Percentiles rank a stretch among this genome's conserved stretches.
Conservation (phyloP, 2,329 filamentous ascomycete species). For the Emergomyces africanus region DNA sequence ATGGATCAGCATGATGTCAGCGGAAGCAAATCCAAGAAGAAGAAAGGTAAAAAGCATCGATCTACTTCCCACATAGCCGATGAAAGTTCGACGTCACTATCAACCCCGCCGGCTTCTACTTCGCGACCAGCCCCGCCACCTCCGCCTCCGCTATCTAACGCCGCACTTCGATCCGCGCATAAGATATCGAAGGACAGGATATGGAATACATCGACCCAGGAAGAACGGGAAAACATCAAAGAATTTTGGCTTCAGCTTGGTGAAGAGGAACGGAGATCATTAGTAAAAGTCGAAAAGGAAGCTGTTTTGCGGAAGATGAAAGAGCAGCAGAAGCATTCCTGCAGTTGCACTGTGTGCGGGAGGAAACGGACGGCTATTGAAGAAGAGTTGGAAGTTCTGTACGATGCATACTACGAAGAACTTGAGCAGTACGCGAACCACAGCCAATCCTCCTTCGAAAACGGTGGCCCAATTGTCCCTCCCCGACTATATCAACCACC, state of each 20-base stretch:
- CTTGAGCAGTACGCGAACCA: slow-evolving; percentile 93
- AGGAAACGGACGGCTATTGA: slow-evolving; percentile 94
- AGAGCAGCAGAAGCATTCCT: slow-evolving; percentile 98
- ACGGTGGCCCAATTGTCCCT: slow-evolving; percentile 54
- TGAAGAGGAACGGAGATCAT: slow-evolving; percentile 84
- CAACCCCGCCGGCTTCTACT: slow-evolving; percentile 32
- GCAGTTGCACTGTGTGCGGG: slow-evolving; percentile 94
- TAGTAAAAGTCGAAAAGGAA: slow-evolving; percentile 98
- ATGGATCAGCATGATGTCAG: slow-evolving; percentile 13
- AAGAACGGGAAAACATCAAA: slow-evolving; percentile 94
- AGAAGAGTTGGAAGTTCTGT: slow-evolving; percentile 92
- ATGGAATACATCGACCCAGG: slow-evolving; percentile 90
- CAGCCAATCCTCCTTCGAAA: slow-evolving; percentile 48
- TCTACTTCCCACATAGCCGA: slow-evolving; percentile 23
- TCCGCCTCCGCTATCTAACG: slow-evolving; percentile 30
- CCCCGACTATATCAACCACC: slow-evolving; percentile 50
- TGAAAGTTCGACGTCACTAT: slow-evolving; percentile 27
- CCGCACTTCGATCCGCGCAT: slow-evolving; percentile 29
- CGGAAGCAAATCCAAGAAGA: slow-evolving; percentile 28
- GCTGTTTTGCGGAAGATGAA: slow-evolving; percentile 99
- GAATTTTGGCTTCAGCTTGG: slow-evolving; percentile 94
- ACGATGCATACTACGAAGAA: slow-evolving; percentile 97
- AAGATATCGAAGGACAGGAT: slow-evolving; percentile 65
- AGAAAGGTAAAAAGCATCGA: slow-evolving; percentile 27
- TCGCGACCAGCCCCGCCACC: slow-evolving; percentile 30